Base-by-base conservation (phyloP, 2,329 filamentous ascomycete species). In the Pseudogymnoascus sp. region DNA sequence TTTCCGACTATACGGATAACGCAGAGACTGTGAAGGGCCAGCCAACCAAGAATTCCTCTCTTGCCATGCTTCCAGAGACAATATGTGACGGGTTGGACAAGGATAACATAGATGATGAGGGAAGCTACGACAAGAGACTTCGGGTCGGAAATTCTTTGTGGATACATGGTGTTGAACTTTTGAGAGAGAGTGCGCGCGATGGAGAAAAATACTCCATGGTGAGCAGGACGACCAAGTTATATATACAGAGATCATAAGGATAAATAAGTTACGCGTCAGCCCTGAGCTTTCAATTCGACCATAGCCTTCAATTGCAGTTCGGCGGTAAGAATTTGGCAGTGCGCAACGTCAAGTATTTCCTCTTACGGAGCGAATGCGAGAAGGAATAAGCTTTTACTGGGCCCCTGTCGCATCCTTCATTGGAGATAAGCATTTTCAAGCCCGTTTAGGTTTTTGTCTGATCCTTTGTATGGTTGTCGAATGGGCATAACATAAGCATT, bases 21-120 rank as follows among this genome's bases (percentile, higher is more conserved):
- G 9, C 43, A 54, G 25, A 54, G 43, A 6, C 43, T 28, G 22
- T 60, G 22, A 4, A 62, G 33, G 39, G 59, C 59, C 16, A 63
- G 50, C 61, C 61, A 63, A 3, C 61, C 62, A 4, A 63, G 61
- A 28, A 63, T 30, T 8, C 62, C 62, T 9, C 30, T 39, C 43
- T 58, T 33, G 14, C 62, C 61, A 57, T 63, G 62, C 12, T 50
- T 60, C 60, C 60, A 62, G 33, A 63, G 36, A 36, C 61, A 63
- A 39, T 47, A 63, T n/a, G 62, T 18, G 9, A 58, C 25, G 28
- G 62, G 62, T 22, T 62, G 37, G 20, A 62, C 5, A 16, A 63
- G 37, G 25, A 63, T 16, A 28, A 57, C 11, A 58, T 62, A 60
- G 25, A 63, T 63, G 12, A 36, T 6, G 25, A 65, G 58, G 9